Evolutionary conservation across 192 early-diverging fungal species (phyloP).

Genomic region (Coemansia furcata): DNA sequence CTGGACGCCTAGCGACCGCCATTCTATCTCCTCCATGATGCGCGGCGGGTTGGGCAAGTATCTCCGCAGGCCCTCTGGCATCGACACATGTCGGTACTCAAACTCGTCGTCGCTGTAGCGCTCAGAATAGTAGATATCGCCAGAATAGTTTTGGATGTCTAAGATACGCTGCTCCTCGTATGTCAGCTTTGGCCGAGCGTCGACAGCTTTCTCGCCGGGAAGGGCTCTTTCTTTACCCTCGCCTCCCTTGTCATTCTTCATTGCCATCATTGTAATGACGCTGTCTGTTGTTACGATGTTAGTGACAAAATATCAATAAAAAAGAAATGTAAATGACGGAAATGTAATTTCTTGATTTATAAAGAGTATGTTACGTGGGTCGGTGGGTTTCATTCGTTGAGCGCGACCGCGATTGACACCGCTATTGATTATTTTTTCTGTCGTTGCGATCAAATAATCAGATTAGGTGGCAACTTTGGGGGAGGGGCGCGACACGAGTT

Average conservation of each 20-base stretch:
- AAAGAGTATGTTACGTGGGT: no score
- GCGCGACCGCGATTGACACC: neutral
- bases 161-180: conserved; percentile 22
- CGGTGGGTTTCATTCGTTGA: neutral
- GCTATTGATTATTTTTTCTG: neutral
- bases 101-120: conserved; percentile 48
- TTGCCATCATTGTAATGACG: conserved; percentile 18
- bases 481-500: neutral
- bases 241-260: conserved; percentile 20
- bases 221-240: neutral
- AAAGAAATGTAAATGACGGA: no score
- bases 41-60: conserved; percentile 44
- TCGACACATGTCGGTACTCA: conserved; percentile 49
- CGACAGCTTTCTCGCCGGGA: neutral
- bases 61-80: conserved; percentile 44
- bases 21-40: conserved; percentile 40
- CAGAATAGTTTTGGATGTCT: conserved; percentile 29
- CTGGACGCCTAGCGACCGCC: conserved; percentile 41
- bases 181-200: conserved; percentile 3
- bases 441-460: neutral
- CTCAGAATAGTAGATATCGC: conserved; percentile 46
- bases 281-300: neutral
- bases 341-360: no score
- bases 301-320: no score
- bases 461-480: neutral